phyloP scores from a whole-genome alignment of 1,284 basidiomycete species.

The Irpex rosettiformis region DNA sequence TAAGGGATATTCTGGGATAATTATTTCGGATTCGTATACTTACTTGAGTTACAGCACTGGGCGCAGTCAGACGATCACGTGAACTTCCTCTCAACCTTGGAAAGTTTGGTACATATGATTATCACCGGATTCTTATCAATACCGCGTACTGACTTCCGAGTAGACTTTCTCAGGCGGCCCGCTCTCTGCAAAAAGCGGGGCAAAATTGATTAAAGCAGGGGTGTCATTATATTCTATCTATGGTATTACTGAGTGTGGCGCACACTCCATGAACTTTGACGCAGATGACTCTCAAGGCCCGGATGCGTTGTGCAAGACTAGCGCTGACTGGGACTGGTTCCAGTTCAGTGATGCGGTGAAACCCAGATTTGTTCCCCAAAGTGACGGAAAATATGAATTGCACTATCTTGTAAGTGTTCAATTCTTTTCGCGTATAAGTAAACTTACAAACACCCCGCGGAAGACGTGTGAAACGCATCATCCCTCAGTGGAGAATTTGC shows the following conservation, averaged over 20 bases:
- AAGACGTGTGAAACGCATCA: constrained; percentile 17
- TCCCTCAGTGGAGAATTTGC: constrained; percentile 16
- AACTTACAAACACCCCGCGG: too few species aligned
- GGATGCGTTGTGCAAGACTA: constrained; percentile 7
- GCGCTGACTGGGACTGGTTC: constrained; percentile 30
- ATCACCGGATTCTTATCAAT: background rate
- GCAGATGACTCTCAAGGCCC: background rate
- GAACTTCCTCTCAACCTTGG: constrained; percentile 16
- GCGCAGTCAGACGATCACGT: constrained; percentile 16
- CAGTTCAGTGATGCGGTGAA: constrained; percentile 17
- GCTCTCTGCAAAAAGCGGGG: constrained; percentile 25
- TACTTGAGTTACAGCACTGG: constrained; percentile 15
- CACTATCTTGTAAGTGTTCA: constrained; percentile 32
- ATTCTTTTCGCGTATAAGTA: background rate
- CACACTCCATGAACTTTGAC: constrained; percentile 12
- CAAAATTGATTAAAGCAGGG: constrained; percentile 23
- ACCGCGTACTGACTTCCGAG: background rate
- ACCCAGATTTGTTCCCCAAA: constrained; percentile 33
- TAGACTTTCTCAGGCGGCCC: constrained; percentile 28
- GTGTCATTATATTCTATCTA: constrained; percentile 23
- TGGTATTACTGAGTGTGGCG: constrained; percentile 19
- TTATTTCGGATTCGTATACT: background rate
- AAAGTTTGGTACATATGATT: constrained; percentile 9
- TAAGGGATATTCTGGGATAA: background rate
- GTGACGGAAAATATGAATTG: constrained; percentile 37